phyloP scores from a whole-genome alignment of 2,329 filamentous ascomycete genomes.

The Keithomyces neogunnii region DNA sequence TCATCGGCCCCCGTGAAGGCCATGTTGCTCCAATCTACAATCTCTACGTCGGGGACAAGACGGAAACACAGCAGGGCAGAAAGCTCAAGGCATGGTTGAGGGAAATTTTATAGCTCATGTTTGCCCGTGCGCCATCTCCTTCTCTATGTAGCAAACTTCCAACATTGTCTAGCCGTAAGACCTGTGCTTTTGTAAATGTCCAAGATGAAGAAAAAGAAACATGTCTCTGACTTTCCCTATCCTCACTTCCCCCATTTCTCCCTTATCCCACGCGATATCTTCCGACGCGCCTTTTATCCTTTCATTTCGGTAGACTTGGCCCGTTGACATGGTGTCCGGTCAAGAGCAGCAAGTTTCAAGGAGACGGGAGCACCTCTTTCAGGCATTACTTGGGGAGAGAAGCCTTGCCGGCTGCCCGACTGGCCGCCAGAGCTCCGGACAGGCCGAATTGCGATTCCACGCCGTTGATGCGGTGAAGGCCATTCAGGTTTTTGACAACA shows the following conservation, averaged over 20 bases:
- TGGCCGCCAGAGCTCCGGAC: constrained; percentile 44
- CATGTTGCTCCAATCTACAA: constrained; percentile 16
- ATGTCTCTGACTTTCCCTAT: not conserved
- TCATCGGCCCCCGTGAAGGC: constrained; percentile 11
- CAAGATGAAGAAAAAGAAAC: not conserved
- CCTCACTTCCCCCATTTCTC: not conserved
- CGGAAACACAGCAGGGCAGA: constrained; percentile 13
- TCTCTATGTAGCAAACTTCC: not conserved
- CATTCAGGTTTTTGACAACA: constrained; percentile 84
- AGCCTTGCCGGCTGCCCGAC: constrained; percentile 18
- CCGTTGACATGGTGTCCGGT: not conserved
- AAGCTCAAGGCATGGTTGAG: constrained; percentile 14
- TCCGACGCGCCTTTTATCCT: not conserved
- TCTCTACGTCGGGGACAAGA: constrained; percentile 10
- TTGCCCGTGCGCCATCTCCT: not conserved
- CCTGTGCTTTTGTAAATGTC: not conserved
- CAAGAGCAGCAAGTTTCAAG: not conserved
- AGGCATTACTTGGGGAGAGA: constrained; percentile 1
- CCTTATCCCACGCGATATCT: not conserved
- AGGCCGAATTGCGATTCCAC: constrained; percentile 62
- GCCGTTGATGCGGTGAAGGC: constrained; percentile 72
- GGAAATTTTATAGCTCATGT: constrained; percentile 8
- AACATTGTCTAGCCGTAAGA: not conserved
- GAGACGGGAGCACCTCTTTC: not conserved
- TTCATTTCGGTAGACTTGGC: not conserved